Conservation (phyloP, 2,329 filamentous ascomycete genomes). For the Stylonectria norvegica region DNA sequence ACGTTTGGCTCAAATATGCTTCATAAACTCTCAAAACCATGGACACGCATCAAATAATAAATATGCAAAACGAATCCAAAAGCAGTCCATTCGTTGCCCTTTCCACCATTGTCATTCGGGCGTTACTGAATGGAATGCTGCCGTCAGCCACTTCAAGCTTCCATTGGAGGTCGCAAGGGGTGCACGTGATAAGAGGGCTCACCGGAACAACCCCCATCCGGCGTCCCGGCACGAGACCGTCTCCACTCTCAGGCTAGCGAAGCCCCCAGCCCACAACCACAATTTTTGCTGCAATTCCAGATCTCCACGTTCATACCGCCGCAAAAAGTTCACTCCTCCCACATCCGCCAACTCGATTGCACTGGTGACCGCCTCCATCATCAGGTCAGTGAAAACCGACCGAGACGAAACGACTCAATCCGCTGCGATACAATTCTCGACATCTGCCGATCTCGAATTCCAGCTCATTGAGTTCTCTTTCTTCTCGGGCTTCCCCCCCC, state of each 20-base stretch:
- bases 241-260: constrained; percentile 34
- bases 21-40: no score
- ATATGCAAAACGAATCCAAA: no score
- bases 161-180: background rate
- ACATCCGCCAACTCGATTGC: constrained; percentile 45
- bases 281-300: constrained; percentile 36
- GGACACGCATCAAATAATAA: no score
- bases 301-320: constrained; percentile 29
- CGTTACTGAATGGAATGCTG: no score
- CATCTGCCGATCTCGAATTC: constrained; percentile 20
- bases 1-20: no score
- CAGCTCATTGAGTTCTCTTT: constrained; percentile 22
- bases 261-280: constrained; percentile 38
- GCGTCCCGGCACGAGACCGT: no score
- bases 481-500: constrained; percentile 5
- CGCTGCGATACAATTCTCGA: constrained; percentile 23
- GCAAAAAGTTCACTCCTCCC: constrained; percentile 39
- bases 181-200: constrained; percentile 21
- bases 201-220: constrained; percentile 26
- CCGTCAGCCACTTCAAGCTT: no score
- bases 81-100: no score
- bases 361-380: constrained; percentile 46
- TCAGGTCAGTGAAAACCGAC: constrained; percentile 42
- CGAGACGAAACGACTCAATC: constrained; percentile 19
- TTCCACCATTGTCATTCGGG: no score